A percentile compares a stretch with the other conserved stretches of the same genome.
Conservation (phyloP, 129 eudicot species). For the Flaveria sonorensis region DNA sequence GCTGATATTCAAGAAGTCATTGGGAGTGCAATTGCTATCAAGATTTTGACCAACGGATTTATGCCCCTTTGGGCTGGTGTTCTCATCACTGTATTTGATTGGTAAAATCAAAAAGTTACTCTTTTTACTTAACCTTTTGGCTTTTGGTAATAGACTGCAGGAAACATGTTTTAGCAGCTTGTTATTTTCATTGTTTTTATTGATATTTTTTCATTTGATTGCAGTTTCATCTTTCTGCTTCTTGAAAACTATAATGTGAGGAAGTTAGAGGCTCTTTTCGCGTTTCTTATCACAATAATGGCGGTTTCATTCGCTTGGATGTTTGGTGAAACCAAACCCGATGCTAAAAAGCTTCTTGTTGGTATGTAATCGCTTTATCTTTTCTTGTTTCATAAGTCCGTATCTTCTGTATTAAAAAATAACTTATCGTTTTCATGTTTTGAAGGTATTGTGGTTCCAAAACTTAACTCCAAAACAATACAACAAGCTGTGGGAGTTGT, state of each 20-base stretch:
- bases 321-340: slow-evolving; percentile 93
- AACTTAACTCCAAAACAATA: slow-evolving; percentile 78
- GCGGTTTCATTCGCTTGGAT: slow-evolving; percentile 94
- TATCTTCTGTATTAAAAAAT: neutral
- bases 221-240: slow-evolving; percentile 85
- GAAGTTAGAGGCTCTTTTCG: slow-evolving; percentile 94
- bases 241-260: slow-evolving; percentile 95
- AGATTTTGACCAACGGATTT: slow-evolving; percentile 71
- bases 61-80: slow-evolving; percentile 98
- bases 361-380: slow-evolving; percentile 46
- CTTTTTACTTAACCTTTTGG: neutral
- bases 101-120: slow-evolving; percentile 41
- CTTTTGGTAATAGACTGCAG: neutral
- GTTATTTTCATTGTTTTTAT: neutral
- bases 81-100: slow-evolving; percentile 83
- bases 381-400: neutral
- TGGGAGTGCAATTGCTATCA: slow-evolving; percentile 97
- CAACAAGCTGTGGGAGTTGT: slow-evolving; percentile 93
- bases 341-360: slow-evolving; percentile 69
- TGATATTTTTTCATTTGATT: neutral
- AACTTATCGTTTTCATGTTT: slow-evolving; percentile 13
- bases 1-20: slow-evolving; percentile 96
- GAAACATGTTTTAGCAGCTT: neutral
- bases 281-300: slow-evolving; percentile 83
- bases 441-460: slow-evolving; percentile 80